These are phyloP conservation scores for Pseudogymnoascus sp. DNA, from an alignment of 2,329 filamentous ascomycete genomes.

Conservation along the genomic window DNA sequence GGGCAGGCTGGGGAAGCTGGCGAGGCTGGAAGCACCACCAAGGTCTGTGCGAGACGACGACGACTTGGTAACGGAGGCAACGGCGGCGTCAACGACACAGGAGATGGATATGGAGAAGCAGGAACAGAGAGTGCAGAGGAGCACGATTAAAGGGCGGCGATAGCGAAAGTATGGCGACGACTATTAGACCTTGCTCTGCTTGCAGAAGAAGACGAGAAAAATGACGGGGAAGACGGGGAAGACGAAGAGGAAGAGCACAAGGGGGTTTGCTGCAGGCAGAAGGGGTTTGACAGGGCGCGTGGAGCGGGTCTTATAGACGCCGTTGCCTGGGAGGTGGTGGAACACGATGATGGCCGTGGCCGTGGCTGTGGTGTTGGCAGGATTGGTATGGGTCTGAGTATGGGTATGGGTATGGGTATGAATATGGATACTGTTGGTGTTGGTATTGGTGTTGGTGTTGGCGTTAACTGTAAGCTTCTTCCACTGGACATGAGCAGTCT, in stretches of 20 bases:
- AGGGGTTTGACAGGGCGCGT: neutral
- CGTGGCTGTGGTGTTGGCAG: neutral
- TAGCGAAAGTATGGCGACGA: neutral
- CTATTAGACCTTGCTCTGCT: neutral
- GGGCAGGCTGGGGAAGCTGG: neutral
- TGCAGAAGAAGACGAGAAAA: neutral
- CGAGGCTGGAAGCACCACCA: neutral
- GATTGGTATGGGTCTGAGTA: neutral
- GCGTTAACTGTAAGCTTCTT: neutral
- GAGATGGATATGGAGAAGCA: neutral
- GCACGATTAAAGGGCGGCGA: neutral
- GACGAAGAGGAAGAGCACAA: neutral
- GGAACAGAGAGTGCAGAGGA: neutral
- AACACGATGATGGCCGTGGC: neutral
- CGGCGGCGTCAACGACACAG: neutral
- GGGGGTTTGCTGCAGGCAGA: neutral
- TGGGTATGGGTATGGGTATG: too few relatives aligned
- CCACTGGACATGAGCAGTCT: neutral
- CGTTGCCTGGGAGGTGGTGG: neutral
- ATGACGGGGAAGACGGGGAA: neutral
- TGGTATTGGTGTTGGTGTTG: neutral
- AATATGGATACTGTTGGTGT: neutral
- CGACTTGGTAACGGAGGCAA: neutral
- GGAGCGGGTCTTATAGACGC: conserved; percentile 4
- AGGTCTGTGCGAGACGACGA: conserved; percentile 8